Base-by-base conservation (phyloP, 148 eudicot species). In the Bassia scoparia region DNA sequence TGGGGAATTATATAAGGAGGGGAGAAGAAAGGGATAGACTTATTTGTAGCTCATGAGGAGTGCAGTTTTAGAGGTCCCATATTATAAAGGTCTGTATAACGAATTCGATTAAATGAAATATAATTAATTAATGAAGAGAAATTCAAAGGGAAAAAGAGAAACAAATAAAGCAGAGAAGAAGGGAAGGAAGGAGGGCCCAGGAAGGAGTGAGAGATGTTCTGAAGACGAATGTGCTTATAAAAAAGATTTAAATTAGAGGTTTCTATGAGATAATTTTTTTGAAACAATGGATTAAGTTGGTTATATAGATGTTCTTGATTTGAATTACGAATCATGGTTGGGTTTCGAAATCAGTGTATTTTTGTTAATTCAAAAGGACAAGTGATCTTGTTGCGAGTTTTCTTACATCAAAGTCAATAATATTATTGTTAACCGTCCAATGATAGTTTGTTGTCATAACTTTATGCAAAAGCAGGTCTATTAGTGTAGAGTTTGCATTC, bases 1-100 rank as follows among this genome's bases (percentile, higher is more conserved):
- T 86, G 12, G 12, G n/a, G n/a, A 56, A 78, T 78, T 78, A 78
- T 69, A 82, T 82, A 76, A 56, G 60, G 61, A 9, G 75, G 37
- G 61, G 53, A 62, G 9, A n/a, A 53, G 37, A 53, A 67, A 26
- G 20, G 53, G 53, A n/a, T n/a, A 65, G 26, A 46, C 16, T 50
- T n/a, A n/a, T 31, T 43, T 62, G 41, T 33, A 61, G 67, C 67
- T 61, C 43, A 72, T 60, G 75, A 72, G 43, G 10, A 41, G n/a
- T 53, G 67, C 67, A 58, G 71, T 54, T 43, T 50, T 21, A 76
- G 83, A n/a, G 83, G 83, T 10, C 83, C 83, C 74, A 58, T 46
- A 0, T 5, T 30, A n/a, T n/a, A n/a, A 1, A 27, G 18, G 3
- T 26, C 12, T 55, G 13, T 3, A 11, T 7, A 15, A 2, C 3